Conservation (phyloP, 345 rosid species). For the Linum tenue region DNA sequence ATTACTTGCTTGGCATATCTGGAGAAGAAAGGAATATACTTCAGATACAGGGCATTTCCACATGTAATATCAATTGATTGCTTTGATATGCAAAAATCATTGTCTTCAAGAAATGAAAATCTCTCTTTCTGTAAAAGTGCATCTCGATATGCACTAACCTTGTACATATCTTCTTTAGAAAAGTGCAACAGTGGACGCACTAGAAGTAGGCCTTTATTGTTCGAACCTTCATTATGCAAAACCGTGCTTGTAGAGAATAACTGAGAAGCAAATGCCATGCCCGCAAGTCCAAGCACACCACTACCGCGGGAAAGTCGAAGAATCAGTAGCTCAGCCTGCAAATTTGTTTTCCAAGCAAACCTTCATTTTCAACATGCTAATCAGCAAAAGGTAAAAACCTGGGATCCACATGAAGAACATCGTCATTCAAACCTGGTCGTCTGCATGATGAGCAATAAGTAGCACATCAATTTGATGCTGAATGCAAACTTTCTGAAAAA, state of each 20-base stretch:
- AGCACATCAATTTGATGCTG: conserved; percentile 51
- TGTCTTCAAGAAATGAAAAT: background rate
- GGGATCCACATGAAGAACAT: background rate
- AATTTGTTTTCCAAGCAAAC: too few species aligned
- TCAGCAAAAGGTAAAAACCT: background rate
- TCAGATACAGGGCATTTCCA: background rate
- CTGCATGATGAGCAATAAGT: conserved; percentile 89
- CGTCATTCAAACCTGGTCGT: conserved; percentile 61
- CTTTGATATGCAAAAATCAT: background rate
- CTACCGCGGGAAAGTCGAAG: conserved; percentile 84
- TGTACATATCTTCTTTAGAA: conserved; percentile 72
- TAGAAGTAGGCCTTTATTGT: conserved; percentile 43
- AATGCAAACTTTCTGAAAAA: conserved; percentile 53
- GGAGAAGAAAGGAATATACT: conserved; percentile 9
- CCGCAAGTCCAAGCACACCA: conserved; percentile 94
- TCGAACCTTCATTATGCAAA: conserved; percentile 23
- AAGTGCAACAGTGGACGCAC: conserved; percentile 73
- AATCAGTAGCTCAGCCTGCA: conserved; percentile 87
- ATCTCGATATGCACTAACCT: conserved; percentile 31
- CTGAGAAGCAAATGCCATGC: conserved; percentile 73
- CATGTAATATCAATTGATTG: background rate
- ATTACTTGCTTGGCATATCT: conserved; percentile 56
- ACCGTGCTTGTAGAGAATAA: conserved; percentile 33
- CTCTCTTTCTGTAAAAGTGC: background rate
- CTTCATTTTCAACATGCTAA: background rate